Conservation (phyloP, 2,329 filamentous ascomycete genomes). For the Pseudopithomyces maydicus region DNA sequence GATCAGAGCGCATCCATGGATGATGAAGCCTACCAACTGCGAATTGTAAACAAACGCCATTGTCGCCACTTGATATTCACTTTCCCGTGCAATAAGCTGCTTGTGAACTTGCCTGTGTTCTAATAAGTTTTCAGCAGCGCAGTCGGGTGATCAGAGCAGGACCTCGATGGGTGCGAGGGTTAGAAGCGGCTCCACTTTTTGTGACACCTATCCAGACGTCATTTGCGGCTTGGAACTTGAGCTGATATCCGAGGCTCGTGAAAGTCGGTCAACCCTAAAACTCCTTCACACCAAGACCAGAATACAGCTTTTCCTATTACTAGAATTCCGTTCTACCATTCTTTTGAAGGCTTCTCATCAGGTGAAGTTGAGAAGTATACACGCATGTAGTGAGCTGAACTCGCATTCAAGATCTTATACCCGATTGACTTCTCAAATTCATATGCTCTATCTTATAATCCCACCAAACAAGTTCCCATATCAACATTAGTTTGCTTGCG, state of each 20-base stretch:
- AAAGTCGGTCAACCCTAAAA: too few species aligned
- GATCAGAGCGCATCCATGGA: not conserved
- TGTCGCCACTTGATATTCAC: not conserved
- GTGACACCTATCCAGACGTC: slow-evolving; percentile 18
- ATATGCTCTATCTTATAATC: too few species aligned
- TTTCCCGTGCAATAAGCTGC: not conserved
- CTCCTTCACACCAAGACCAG: not conserved
- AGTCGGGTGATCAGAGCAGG: not conserved
- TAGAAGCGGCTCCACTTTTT: slow-evolving; percentile 25
- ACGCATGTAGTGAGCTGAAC: too few species aligned
- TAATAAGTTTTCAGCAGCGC: not conserved
- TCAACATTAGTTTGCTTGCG: too few species aligned
- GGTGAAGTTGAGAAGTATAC: too few species aligned
- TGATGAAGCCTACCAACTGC: slow-evolving; percentile 45
- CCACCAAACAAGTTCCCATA: too few species aligned
- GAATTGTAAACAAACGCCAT: slow-evolving; percentile 48
- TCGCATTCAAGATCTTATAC: too few species aligned
- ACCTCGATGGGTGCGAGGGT: slow-evolving; percentile 19
- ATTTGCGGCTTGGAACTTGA: slow-evolving; percentile 6
- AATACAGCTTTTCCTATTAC: not conserved
- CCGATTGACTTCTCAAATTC: too few species aligned
- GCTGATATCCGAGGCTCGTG: not conserved
- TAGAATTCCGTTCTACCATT: too few species aligned
- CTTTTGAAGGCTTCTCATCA: too few species aligned
- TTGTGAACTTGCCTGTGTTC: not conserved